phyloP scores from a whole-genome alignment of 2,329 filamentous ascomycete genomes.

The Aspergillus latus region DNA sequence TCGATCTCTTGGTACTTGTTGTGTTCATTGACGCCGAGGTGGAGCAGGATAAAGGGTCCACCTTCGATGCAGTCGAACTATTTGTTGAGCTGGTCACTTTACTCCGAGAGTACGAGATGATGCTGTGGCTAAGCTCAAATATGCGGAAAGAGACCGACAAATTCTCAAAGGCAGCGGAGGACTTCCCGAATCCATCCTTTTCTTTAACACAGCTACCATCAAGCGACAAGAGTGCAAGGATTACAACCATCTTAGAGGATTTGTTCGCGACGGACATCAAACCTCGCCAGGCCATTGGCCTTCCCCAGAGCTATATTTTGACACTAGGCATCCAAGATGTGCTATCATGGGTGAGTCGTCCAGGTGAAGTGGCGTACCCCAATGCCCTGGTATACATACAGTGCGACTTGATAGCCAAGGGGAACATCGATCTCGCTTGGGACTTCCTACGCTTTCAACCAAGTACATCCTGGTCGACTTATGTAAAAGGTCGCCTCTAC shows the following conservation, averaged over 20 bases:
- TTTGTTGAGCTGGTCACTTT: conserved; percentile 68
- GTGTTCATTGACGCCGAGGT: conserved; percentile 84
- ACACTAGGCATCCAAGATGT: conserved; percentile 47
- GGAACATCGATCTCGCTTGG: conserved; percentile 64
- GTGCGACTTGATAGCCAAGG: conserved; percentile 65
- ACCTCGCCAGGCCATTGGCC: conserved; percentile 40
- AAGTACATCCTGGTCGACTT: conserved; percentile 62
- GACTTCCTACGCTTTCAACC: conserved; percentile 67
- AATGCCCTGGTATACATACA: conserved; percentile 66
- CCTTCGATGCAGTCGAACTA: conserved; percentile 59
- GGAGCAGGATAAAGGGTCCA: conserved; percentile 68
- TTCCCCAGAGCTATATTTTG: conserved; percentile 45
- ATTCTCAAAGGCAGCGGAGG: conserved; percentile 20
- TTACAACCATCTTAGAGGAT: conserved; percentile 44
- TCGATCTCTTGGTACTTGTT: conserved; percentile 79
- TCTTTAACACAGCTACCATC: conserved; percentile 26
- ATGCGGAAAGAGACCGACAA: conserved; percentile 36
- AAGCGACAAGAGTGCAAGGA: conserved; percentile 25
- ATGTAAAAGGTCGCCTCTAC: conserved; percentile 79
- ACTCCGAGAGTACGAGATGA: conserved; percentile 70
- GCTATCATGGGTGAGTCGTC: conserved; percentile 50
- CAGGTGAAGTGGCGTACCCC: conserved; percentile 56
- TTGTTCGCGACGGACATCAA: conserved; percentile 47
- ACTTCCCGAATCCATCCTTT: conserved; percentile 26
- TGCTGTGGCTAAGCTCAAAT: conserved; percentile 60